Evolutionary conservation across 805 yeast genomes (phyloP).

Genomic region (Ogataea glucozyma): DNA sequence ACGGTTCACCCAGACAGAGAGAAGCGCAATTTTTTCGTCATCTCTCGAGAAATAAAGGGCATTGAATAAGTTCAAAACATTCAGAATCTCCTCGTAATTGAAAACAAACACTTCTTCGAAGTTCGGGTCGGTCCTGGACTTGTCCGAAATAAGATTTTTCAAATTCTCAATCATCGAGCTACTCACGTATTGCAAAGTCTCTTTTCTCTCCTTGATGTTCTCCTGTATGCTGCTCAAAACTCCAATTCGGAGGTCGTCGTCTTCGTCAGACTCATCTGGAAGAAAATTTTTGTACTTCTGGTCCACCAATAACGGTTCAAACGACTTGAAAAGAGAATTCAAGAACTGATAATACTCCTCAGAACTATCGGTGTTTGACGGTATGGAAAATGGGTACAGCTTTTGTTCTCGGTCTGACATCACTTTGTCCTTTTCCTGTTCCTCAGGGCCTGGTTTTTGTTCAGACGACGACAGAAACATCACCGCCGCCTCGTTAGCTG

Average conservation of each 20-base stretch:
- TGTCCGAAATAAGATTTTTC: slow-evolving; percentile 32
- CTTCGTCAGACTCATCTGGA: slow-evolving; percentile 23
- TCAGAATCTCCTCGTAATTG: slow-evolving; percentile 43
- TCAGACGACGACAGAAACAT: slow-evolving; percentile 37
- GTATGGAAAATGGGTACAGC: slow-evolving; percentile 40
- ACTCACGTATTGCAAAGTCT: slow-evolving; percentile 35
- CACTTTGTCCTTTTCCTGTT: slow-evolving; percentile 6
- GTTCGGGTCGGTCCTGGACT: slow-evolving; percentile 24
- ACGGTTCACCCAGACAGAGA: slow-evolving; percentile 65
- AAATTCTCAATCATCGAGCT: slow-evolving; percentile 33
- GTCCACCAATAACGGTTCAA: slow-evolving; percentile 51
- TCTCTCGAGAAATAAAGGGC: slow-evolving; percentile 50
- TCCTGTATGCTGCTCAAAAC: slow-evolving; percentile 37
- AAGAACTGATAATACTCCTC: slow-evolving; percentile 48
- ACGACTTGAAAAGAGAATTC: slow-evolving; percentile 50
- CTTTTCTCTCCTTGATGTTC: slow-evolving; percentile 37
- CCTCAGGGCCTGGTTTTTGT: slow-evolving; percentile 19
- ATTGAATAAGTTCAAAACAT: slow-evolving; percentile 58
- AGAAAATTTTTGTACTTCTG: slow-evolving; percentile 41
- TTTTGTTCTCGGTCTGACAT: slow-evolving; percentile 41
- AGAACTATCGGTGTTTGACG: slow-evolving; percentile 41
- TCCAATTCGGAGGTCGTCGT: slow-evolving; percentile 33
- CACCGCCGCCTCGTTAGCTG: slow-evolving; percentile 41
- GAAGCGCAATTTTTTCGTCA: slow-evolving; percentile 43
- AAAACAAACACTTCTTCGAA: slow-evolving; percentile 23